These are phyloP conservation scores for Pelargonium citronellum DNA, from an alignment of 441 rosid species.

Conservation along the genomic window DNA sequence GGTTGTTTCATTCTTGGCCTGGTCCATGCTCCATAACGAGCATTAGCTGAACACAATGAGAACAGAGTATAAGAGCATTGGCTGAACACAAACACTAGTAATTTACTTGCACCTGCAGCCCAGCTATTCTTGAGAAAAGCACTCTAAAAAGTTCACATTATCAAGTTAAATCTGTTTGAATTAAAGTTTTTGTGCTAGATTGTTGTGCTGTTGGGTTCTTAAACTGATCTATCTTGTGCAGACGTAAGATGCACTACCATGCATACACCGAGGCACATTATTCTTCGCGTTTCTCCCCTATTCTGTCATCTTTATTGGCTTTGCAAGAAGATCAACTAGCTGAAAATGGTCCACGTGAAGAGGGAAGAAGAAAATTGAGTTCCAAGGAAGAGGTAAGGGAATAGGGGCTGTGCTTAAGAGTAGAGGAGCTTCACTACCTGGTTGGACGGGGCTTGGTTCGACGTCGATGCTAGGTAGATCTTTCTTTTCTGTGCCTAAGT, in stretches of 20 bases:
- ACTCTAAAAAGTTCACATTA: too few species aligned
- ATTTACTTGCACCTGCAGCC: too few species aligned
- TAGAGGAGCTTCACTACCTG: constrained; percentile 48
- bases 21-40: neutral
- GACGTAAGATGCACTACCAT: neutral
- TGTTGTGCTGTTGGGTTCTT: neutral
- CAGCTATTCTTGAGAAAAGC: too few species aligned
- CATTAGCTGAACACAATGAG: neutral
- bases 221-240: neutral
- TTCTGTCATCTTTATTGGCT: too few species aligned
- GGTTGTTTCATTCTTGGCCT: constrained; percentile 1
- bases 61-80: neutral
- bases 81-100: too few species aligned
- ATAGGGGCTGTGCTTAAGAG: constrained; percentile 50
- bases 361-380: constrained; percentile 54
- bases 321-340: too few species aligned
- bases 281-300: too few species aligned
- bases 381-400: constrained; percentile 66
- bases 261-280: too few species aligned
- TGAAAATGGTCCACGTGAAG: constrained; percentile 17
- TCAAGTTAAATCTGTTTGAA: too few species aligned
- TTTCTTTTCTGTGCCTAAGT: constrained; percentile 17
- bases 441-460: constrained; percentile 95
- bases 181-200: too few species aligned
- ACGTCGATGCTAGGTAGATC: constrained; percentile 59